Conservation (phyloP, 202 grass and related monocot genomes). For the Zoysia matrella region DNA sequence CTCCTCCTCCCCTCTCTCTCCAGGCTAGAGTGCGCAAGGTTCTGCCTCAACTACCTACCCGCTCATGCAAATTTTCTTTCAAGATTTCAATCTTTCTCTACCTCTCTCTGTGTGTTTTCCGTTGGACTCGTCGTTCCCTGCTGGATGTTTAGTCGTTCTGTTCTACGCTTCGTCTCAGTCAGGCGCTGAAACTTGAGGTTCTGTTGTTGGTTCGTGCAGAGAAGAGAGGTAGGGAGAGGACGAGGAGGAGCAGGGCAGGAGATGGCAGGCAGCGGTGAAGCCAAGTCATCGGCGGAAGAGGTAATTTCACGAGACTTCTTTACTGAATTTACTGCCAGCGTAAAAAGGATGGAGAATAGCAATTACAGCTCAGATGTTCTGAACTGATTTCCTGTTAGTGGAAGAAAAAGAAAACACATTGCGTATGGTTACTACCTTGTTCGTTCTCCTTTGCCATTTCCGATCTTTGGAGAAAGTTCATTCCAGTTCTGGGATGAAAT, state of each 20-base stretch:
- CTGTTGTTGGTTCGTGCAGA: constrained; percentile 40
- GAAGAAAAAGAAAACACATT: neutral
- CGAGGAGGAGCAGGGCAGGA: constrained; percentile 25
- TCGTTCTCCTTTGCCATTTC: neutral
- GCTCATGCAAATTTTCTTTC: constrained; percentile 12
- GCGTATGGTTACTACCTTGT: neutral
- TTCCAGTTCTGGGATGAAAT: neutral
- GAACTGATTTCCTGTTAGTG: neutral
- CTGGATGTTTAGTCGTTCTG: neutral
- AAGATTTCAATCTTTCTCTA: neutral
- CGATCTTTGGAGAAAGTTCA: neutral
- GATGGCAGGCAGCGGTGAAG: constrained; percentile 69
- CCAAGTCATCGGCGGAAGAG: constrained; percentile 65
- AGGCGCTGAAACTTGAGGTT: constrained; percentile 22
- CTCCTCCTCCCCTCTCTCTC: constrained; percentile 8
- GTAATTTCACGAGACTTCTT: constrained; percentile 37
- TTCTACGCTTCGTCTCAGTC: neutral
- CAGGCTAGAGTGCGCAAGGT: constrained; percentile 46
- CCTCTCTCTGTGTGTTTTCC: neutral
- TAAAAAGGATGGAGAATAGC: constrained; percentile 12
- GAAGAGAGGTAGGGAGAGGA: constrained; percentile 20
- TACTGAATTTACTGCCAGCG: neutral
- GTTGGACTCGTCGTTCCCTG: neutral
- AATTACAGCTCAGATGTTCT: constrained; percentile 12
- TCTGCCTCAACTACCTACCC: constrained; percentile 43